Conservation (phyloP, 495 filamentous ascomycete genomes). For the Penicillium verhagenii region DNA sequence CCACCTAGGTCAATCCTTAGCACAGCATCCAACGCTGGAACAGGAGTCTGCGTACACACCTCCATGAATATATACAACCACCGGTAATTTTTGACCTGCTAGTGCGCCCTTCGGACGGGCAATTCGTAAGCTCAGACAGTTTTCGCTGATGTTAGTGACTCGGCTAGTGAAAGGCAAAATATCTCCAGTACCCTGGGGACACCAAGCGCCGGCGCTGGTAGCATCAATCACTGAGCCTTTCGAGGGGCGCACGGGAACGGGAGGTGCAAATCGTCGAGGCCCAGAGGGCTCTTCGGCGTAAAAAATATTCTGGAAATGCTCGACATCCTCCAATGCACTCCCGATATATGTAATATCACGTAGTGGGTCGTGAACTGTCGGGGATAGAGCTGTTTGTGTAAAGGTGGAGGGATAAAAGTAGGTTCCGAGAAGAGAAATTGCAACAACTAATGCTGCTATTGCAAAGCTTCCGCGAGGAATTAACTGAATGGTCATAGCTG, state of each 20-base stretch:
- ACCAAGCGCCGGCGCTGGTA: conserved; percentile 38
- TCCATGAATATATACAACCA: conserved; percentile 9
- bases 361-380: neutral
- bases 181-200: conserved; percentile 35
- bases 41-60: neutral
- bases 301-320: conserved; percentile 46
- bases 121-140: conserved; percentile 41
- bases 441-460: neutral
- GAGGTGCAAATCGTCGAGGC: conserved; percentile 44
- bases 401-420: neutral
- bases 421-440: neutral
- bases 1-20: conserved; percentile 31
- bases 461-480: too few relatives aligned
- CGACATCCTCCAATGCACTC: conserved; percentile 22
- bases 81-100: conserved; percentile 27
- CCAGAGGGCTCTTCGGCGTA: conserved; percentile 45
- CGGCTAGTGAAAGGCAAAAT: conserved; percentile 32
- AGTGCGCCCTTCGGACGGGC: conserved; percentile 24
- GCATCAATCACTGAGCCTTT: conserved; percentile 37
- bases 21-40: neutral
- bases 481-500: too few relatives aligned
- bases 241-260: conserved; percentile 27
- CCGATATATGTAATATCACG: conserved; percentile 13
- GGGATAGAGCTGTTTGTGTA: neutral
- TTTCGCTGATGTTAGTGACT: conserved; percentile 37